phyloP scores from a whole-genome alignment of 805 yeast genomes.

The Kluyveromyces aestuarii region DNA sequence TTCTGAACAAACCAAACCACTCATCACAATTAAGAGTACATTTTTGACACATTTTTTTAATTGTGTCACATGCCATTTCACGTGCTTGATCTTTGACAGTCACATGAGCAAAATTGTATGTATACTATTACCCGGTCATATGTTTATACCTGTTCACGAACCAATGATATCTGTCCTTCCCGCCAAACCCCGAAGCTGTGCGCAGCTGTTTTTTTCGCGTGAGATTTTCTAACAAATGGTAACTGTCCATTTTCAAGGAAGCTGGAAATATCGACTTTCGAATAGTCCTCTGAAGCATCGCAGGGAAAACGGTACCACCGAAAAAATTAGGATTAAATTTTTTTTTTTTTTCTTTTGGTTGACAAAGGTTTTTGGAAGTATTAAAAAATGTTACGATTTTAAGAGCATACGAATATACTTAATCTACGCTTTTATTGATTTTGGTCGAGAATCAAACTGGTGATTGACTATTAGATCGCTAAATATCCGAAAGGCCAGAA shows the following conservation, averaged over 20 bases:
- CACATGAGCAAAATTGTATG: too few species aligned
- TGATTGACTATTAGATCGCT: not conserved
- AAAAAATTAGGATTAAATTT: not conserved
- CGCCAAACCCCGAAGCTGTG: not conserved
- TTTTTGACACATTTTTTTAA: too few species aligned
- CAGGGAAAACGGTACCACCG: not conserved
- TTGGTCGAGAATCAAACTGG: too few species aligned
- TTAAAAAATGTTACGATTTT: not conserved
- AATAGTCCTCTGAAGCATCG: not conserved
- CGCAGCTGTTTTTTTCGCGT: not conserved
- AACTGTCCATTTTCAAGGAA: not conserved
- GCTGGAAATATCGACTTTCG: not conserved
- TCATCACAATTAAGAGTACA: too few species aligned
- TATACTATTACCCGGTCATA: not conserved
- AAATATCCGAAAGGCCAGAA: not conserved
- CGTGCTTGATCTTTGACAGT: too few species aligned
- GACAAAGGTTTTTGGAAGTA: not conserved
- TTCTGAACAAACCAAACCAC: too few species aligned
- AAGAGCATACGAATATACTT: too few species aligned
- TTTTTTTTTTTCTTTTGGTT: not conserved
- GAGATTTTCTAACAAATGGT: not conserved
- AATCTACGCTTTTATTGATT: too few species aligned
- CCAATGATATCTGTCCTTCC: not conserved
- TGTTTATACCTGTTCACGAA: not conserved
- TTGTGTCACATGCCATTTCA: too few species aligned